phyloP scores from a whole-genome alignment of 495 filamentous ascomycete species.

The Chaetomium cochliodes region DNA sequence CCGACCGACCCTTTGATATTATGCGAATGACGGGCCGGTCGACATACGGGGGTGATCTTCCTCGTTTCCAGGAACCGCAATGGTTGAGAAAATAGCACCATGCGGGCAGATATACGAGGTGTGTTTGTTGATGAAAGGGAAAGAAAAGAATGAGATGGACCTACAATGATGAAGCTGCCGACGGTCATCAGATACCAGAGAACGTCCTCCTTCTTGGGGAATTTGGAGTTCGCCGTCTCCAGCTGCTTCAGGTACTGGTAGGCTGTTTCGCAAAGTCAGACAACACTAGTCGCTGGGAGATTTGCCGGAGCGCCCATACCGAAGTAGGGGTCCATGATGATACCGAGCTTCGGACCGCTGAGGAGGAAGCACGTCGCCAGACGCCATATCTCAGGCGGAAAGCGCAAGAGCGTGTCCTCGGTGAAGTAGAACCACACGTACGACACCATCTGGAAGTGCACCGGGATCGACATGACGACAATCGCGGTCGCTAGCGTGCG shows the following conservation, averaged over 20 bases:
- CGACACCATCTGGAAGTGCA: conserved; percentile 55
- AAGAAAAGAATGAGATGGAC: conserved; percentile 29
- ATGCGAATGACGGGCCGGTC: conserved; percentile 75
- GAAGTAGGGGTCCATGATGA: conserved; percentile 83
- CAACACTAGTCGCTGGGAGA: conserved; percentile 14
- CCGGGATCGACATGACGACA: conserved; percentile 60
- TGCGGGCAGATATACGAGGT: conserved; percentile 96
- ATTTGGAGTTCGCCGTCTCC: conserved; percentile 43
- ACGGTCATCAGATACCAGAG: conserved; percentile 52
- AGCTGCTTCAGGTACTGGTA: conserved; percentile 48
- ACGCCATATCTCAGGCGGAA: conserved; percentile 59
- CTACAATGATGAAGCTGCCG: conserved; percentile 46
- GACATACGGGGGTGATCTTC: conserved; percentile 87
- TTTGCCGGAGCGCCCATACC: conserved; percentile 46
- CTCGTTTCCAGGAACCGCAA: conserved; percentile 97
- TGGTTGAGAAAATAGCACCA: conserved; percentile 72
- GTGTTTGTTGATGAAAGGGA: conserved; percentile 21
- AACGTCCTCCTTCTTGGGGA: conserved; percentile 46
- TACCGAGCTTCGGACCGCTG: conserved; percentile 58
- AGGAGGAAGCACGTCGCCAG: conserved; percentile 70
- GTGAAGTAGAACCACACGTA: conserved; percentile 58
- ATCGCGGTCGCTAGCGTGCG: conserved; percentile 70
- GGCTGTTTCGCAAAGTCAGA: conserved; percentile 28
- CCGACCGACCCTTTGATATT: conserved; percentile 57
- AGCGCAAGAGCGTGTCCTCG: conserved; percentile 53